Base-by-base conservation (phyloP, 352 stramenopile genomes). In the Pythium oligandrum region DNA sequence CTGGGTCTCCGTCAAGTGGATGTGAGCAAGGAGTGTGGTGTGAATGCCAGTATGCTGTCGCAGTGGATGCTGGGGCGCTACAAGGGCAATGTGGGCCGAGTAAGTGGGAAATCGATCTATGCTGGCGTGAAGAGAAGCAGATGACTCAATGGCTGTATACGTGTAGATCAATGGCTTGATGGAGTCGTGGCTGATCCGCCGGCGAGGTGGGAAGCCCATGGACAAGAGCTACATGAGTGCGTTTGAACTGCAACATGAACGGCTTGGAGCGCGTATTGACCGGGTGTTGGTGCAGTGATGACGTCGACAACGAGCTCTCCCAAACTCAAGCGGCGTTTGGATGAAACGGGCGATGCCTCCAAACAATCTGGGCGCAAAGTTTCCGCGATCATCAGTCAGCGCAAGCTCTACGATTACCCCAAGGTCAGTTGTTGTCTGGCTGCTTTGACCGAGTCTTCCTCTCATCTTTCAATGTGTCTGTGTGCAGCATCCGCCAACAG, bases 41-140 rank as follows among this genome's bases (percentile, higher is more conserved):
- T 92, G 48, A 92, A 92, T 54, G 82, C 82, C 38, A 88, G 75
- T 57, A 92, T 92, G 82, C 71, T 92, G 43, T 92, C 82, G 40
- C 82, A 92, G 63, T 92, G 82, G 82, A 92, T 92, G 82, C 68
- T 92, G 43, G 82, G 82, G 6, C 68, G 82, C 32, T 92, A 92
- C 75, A 92, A 92, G 49, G 82, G 82, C 56, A 92, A 92, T 48
- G 75, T 92, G 45, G 79, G 73, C 0, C 70, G 82, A 53, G 79
- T 90, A 74, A 34, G 78, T 67, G 50, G 6, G 33, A 40, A 34
- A 8, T 9, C 9, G n/a, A n/a, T n/a, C n/a, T n/a, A n/a, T n/a
- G n/a, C n/a, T n/a, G n/a, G n/a, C n/a, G n/a, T n/a, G n/a, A n/a
- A n/a, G n/a, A n/a, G n/a, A n/a, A n/a, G n/a, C n/a, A n/a, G n/a